These are phyloP conservation scores for Komagataella pseudopastoris DNA, from an alignment of 805 yeast genomes.

Conservation along the genomic window DNA sequence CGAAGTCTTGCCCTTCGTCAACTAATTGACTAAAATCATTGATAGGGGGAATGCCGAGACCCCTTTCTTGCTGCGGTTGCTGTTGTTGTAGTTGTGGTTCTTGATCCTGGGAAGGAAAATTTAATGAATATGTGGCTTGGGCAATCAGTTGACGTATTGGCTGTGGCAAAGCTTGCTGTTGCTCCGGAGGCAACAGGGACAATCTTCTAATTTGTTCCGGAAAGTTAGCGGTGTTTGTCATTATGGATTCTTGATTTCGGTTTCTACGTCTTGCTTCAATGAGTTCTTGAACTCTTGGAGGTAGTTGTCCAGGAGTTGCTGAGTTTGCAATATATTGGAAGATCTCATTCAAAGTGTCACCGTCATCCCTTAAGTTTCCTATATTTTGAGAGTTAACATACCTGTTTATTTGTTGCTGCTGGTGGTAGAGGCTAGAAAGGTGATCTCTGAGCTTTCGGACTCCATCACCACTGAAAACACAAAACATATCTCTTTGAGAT, in stretches of 20 bases:
- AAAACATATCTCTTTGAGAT: conserved; percentile 72
- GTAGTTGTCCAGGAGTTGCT: background rate
- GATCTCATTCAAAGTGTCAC: background rate
- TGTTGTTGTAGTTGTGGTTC: background rate
- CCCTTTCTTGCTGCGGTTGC: background rate
- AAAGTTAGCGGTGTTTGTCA: background rate
- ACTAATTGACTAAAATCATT: background rate
- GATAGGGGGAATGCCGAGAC: background rate
- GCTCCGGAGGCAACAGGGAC: background rate
- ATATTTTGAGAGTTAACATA: background rate
- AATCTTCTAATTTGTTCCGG: background rate
- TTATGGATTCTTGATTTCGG: background rate
- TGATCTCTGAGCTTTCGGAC: conserved; percentile 64
- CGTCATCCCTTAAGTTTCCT: background rate
- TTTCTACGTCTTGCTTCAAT: background rate
- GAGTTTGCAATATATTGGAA: background rate
- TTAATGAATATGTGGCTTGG: background rate
- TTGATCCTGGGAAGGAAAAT: background rate
- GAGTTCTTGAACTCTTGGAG: background rate
- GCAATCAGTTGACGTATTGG: background rate
- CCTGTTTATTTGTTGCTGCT: background rate
- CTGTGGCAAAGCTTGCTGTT: background rate
- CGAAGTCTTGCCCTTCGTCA: background rate
- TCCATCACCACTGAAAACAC: conserved; percentile 90
- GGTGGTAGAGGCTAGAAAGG: conserved; percentile 6